Base-by-base conservation (phyloP, 495 filamentous ascomycete genomes). In the Daldinia childiae region DNA sequence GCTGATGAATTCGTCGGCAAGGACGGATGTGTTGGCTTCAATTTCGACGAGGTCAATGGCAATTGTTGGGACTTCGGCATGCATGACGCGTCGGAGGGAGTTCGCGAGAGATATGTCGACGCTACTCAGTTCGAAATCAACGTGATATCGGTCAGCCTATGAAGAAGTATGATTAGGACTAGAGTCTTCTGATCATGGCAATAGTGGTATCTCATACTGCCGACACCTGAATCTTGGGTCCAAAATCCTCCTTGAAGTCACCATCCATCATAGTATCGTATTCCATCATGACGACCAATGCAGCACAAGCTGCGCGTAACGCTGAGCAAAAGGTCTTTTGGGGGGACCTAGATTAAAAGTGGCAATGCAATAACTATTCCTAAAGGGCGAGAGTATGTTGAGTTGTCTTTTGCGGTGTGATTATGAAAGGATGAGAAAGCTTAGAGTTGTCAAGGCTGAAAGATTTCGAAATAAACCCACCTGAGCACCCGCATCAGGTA, bases 1-100 rank as follows among this genome's bases (percentile, higher is more conserved):
- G 38, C 91, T 88, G 72, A 99, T 89, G 82, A 98, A 97, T 79
- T 99, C 95, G 79, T 99, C 95, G 41, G 95, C 90, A 8, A 98
- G 88, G 3, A 98, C 93, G 52, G 93, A 95, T 66, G 93, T 97
- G 85, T 99, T 98, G 67, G 84, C 87, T 78, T 95, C 90, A 67
- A 98, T 89, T 81, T 98, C 93, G 55, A 98, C 94, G 2, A 97
- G 86, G 77, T 98, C 95, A 81, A 98, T 94, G 54, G 95, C 94
- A 77, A 99, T 88, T 27, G 93, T 98, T 21, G 95, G 95, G 57
- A 99, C 90, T 82, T 99, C 95, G 79, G 93, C 92, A 67, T 98
- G 90, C 82, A 98, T 93, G 58, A 90, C 87, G 73, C 95, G 93
- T 69, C 95, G 94, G 39, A 98, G 87, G 51, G 93, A 92, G 86